Evolutionary conservation across 345 rosid genomes (phyloP), one percentile per base, ranked within the genome.

Genomic region (Excoecaria agallocha): DNA sequence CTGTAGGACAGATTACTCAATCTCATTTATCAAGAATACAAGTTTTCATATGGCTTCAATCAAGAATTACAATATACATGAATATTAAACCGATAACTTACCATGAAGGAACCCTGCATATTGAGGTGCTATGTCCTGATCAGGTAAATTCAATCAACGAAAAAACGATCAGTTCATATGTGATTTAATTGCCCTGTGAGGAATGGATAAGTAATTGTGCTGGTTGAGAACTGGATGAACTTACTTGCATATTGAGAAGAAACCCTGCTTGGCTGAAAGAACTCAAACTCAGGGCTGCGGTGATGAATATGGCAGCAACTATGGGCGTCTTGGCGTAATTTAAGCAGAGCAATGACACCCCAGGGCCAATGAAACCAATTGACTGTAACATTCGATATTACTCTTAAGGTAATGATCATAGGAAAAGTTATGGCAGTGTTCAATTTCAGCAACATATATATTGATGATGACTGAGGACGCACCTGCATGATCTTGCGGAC

Each of bases 221-320:
- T 30, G 19, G 48, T 54, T 35, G 13, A 1, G 4, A 49, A 22
- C 60, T 24, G 16, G 55, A 24, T 9, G 62, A 41, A 82, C 97
- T 67, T 86, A 90, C 99, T 77, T 92, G 99, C 80, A 92, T 93
- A 74, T 93, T 95, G 74, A 95, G 96, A 74, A 92, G 98, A 80
- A 89, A 95, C 16, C 99, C 98, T 5, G 98, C 99, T 84, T 95
- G 99, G 87, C 99, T 95, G 83, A 95, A 92, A 59, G 97, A 90
- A 83, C 99, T 93, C 76, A 91, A 85, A 82, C 98, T 92, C 64
- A 95, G 80, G 24, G 96, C 99, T 55, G 71, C 70, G 10, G 99
- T 91, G 77, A 95, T 89, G 38, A 80, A 74, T 17, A 83, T 66
- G 48, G 94, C 81, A 13, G 99, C 99, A 70, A 75, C 25, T 46